Evolutionary conservation across 768 basidiomycete species (phyloP).

Genomic region (Rossbeevera mucosa): DNA sequence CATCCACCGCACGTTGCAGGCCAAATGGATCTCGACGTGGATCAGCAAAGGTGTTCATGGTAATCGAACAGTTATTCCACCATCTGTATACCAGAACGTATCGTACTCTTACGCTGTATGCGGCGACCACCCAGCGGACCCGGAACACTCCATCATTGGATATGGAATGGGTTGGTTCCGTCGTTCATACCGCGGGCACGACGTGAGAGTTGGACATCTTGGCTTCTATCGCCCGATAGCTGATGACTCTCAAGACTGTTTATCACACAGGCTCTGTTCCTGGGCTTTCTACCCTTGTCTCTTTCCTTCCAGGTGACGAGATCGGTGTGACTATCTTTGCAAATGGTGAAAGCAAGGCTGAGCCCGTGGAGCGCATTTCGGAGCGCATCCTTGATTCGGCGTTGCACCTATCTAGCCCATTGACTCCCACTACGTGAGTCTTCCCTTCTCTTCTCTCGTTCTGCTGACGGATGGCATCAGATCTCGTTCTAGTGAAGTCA

Average conservation of each 20-base stretch:
- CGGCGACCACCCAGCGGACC: conserved; percentile 2
- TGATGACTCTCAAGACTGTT: conserved; percentile 27
- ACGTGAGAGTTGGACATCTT: conserved; percentile 25
- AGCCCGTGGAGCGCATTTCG: conserved; percentile 4
- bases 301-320: conserved; percentile 34
- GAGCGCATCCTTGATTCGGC: conserved; percentile 24
- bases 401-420: conserved; percentile 6
- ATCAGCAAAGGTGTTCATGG: conserved; percentile 33
- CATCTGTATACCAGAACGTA: conserved; percentile 23
- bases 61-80: conserved; percentile 33
- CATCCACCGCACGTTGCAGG: conserved; percentile 21
- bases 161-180: conserved; percentile 45
- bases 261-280: conserved; percentile 33
- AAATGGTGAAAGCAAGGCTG: conserved; percentile 24
- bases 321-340: conserved; percentile 35
- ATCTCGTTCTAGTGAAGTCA: not conserved
- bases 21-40: conserved; percentile 36
- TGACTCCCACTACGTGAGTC: conserved; percentile 2
- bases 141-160: conserved; percentile 27
- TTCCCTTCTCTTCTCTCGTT: not conserved
- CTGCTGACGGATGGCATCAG: not conserved
- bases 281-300: conserved; percentile 30
- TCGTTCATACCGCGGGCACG: conserved; percentile 36
- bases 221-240: not conserved
- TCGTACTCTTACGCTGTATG: conserved; percentile 32